Evolutionary conservation across 345 rosid species (phyloP).

Genomic region (Dovyalis caffra): DNA sequence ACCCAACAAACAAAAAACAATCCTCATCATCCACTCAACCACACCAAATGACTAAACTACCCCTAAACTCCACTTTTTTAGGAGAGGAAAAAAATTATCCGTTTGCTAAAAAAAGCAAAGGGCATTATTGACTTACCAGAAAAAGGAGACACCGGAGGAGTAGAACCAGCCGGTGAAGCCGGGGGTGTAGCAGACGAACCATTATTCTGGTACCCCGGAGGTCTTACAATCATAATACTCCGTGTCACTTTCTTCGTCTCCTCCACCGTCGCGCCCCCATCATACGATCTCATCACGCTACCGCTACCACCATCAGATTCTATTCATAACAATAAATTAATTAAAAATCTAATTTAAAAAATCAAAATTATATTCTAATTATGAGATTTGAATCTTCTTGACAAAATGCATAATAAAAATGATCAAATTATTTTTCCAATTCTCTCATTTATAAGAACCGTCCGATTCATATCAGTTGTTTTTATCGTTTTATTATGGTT

Average conservation of each 20-base stretch:
- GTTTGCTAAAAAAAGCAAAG: neutral
- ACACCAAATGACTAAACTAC: conserved; percentile 26
- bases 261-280: conserved; percentile 39
- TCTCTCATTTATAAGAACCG: neutral
- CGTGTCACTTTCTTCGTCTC: conserved; percentile 66
- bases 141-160: conserved; percentile 81
- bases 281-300: conserved; percentile 46
- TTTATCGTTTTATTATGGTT: neutral
- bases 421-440: neutral
- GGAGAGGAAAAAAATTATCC: neutral
- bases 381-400: too few species aligned
- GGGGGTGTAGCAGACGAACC: conserved; percentile 47
- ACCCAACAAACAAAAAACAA: neutral
- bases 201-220: conserved; percentile 72
- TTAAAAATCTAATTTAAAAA: neutral
- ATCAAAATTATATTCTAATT: neutral
- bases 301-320: conserved; percentile 62
- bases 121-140: conserved; percentile 53
- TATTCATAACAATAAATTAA: conserved; percentile 10
- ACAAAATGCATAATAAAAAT: too few species aligned
- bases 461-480: neutral
- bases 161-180: conserved; percentile 82
- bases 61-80: conserved; percentile 20
- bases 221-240: conserved; percentile 82
- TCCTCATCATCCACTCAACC: neutral